These are phyloP conservation scores for Coniochaeta sp. DNA, from an alignment of 2,329 filamentous ascomycete species.

Conservation along the genomic window DNA sequence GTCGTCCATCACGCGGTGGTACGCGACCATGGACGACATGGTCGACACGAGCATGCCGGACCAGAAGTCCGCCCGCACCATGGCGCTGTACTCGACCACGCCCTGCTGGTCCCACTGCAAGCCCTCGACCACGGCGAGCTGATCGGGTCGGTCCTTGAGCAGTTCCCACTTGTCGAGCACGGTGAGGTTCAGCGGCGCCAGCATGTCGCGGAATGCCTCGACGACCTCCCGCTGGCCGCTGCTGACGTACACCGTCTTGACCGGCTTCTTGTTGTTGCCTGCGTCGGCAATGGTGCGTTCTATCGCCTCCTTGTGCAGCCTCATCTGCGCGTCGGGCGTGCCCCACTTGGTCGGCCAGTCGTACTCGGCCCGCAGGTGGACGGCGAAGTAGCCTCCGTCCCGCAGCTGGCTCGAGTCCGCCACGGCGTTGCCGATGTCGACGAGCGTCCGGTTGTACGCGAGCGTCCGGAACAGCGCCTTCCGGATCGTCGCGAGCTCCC, in stretches of 20 bases:
- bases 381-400: not conserved
- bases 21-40: too few relatives aligned
- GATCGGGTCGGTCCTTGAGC: not conserved
- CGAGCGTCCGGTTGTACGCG: constrained; percentile 1
- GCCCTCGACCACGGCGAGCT: constrained; percentile 1
- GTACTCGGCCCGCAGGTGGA: constrained; percentile 5
- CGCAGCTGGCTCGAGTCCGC: not conserved
- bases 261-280: too few relatives aligned
- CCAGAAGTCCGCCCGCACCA: not conserved
- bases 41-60: too few relatives aligned
- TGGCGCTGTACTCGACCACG: constrained; percentile 7
- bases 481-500: constrained; percentile 4
- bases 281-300: too few relatives aligned
- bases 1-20: too few relatives aligned
- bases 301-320: too few relatives aligned
- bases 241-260: constrained; percentile 5
- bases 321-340: too few relatives aligned
- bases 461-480: constrained; percentile 5
- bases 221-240: not conserved
- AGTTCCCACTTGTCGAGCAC: constrained; percentile 8
- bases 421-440: not conserved
- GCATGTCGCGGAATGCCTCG: constrained; percentile 6
- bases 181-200: constrained; percentile 6
- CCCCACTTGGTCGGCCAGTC: constrained; percentile 7
- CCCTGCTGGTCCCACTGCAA: constrained; percentile 5